phyloP scores from a whole-genome alignment of 768 basidiomycete species.

The Phanerochaete sordida region DNA sequence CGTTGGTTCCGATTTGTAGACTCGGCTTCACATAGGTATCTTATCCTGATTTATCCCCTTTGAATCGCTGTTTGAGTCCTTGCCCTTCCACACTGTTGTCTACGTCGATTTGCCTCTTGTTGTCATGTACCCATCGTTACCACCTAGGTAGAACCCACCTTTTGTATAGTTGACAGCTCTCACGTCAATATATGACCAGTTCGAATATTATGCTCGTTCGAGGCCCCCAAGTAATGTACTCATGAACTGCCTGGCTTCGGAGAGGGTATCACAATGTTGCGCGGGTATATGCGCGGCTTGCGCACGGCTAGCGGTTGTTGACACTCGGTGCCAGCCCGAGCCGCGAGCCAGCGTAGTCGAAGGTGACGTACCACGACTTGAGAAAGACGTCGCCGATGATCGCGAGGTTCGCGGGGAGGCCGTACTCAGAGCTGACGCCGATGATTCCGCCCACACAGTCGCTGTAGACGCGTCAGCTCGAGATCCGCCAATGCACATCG shows the following conservation, averaged over 20 bases:
- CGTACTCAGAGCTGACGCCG: slow-evolving; percentile 31
- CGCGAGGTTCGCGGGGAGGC: slow-evolving; percentile 49
- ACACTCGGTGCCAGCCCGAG: slow-evolving; percentile 59
- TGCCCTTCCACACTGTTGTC: not conserved
- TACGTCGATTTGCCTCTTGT: not conserved
- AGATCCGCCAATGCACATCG: not conserved
- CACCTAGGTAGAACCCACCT: not conserved
- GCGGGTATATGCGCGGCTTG: too few relatives aligned
- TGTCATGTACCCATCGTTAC: not conserved
- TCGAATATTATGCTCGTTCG: too few relatives aligned
- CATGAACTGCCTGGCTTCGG: too few relatives aligned
- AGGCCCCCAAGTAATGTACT: too few relatives aligned
- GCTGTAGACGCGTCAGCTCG: slow-evolving; percentile 20
- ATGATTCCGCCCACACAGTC: slow-evolving; percentile 57
- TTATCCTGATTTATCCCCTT: not conserved
- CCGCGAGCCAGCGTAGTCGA: slow-evolving; percentile 53
- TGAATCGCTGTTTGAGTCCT: not conserved
- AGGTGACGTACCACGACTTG: slow-evolving; percentile 65
- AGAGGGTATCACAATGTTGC: not conserved
- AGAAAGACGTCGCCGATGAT: slow-evolving; percentile 65
- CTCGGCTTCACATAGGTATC: not conserved
- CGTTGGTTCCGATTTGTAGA: slow-evolving; percentile 21
- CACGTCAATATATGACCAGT: not conserved
- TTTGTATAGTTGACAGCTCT: not conserved
- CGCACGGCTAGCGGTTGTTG: slow-evolving; percentile 32